Base-by-base conservation (phyloP, 306 rosid species). In the Quercus robur region DNA sequence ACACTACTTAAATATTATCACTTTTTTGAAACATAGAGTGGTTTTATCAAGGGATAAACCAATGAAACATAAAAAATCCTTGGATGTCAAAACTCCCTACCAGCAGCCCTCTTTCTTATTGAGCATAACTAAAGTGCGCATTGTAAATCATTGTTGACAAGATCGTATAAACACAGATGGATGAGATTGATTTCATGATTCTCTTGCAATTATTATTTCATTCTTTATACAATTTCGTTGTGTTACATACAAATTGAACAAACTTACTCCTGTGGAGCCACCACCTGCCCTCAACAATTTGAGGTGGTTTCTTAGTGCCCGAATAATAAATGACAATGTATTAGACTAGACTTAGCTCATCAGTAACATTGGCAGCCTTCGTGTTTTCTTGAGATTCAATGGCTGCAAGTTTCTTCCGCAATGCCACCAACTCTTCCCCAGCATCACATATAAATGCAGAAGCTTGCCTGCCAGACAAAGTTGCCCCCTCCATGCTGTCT, bases 401-500 rank as follows among this genome's bases (percentile, higher is more conserved):
- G 74, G 81, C 49, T 7, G 81, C 84, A 58, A 95, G 83, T 85
- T 89, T 85, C 82, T 95, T 92, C 77, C 89, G 90, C 86, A 95
- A 77, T 26, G 81, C 89, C 77, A 89, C 87, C 85, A 95, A 81
- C 33, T 85, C 91, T 85, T 95, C 99, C 66, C 98, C 99, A 0
- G 93, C 96, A 75, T 91, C 83, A 54, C 98, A 95, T 79, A 95
- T 89, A 78, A 83, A 95, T 2, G 99, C 91, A 15, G 97, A 90
- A 49, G 99, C 87, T 88, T 90, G 98, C 79, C 99, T 89, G 19
- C 99, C 98, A 0, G 99, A 93, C 81, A 95, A 84, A 38, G 99
- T 95, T 85, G 99, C 99, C 23, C 99, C 99, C 89, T 95, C 98
- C 98, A 95, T 95, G 87, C 99, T 95, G 84, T 95, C 99, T 84